Evolutionary conservation across 129 eudicot species (phyloP).

Genomic region (Escallonia rubra): DNA sequence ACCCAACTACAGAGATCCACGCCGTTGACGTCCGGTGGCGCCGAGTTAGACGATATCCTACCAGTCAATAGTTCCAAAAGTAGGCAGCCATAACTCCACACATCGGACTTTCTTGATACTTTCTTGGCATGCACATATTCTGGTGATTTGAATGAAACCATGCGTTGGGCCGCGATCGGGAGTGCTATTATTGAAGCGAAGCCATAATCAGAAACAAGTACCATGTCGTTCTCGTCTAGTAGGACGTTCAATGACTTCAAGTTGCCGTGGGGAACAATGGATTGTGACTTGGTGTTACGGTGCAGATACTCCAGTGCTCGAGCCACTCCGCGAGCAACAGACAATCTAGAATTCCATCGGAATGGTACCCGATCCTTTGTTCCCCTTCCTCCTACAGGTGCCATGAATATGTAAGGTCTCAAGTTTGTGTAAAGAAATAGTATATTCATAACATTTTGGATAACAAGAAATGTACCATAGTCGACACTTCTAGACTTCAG

Average conservation of each 20-base stretch:
- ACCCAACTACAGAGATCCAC: constrained; percentile 75
- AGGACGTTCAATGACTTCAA: constrained; percentile 64
- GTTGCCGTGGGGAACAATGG: constrained; percentile 63
- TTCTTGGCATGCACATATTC: constrained; percentile 42
- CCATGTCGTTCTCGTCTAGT: constrained; percentile 44
- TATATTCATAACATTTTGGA: no score
- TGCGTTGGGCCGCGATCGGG: constrained; percentile 46
- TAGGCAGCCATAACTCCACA: constrained; percentile 67
- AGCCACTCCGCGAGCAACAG: constrained; percentile 57
- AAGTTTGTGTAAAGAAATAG: not conserved
- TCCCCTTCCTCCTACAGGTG: constrained; percentile 55
- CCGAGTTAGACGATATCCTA: constrained; percentile 33
- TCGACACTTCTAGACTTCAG: no score
- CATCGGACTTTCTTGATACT: constrained; percentile 59
- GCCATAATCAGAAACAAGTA: constrained; percentile 60
- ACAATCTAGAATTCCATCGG: constrained; percentile 57
- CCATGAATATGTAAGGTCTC: not conserved
- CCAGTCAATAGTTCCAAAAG: constrained; percentile 66
- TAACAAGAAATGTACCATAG: no score
- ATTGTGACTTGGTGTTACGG: constrained; percentile 27
- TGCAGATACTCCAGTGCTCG: constrained; percentile 63
- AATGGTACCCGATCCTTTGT: constrained; percentile 52
- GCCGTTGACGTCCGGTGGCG: constrained; percentile 44
- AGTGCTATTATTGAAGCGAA: constrained; percentile 49
- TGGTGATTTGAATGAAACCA: constrained; percentile 60